These are phyloP conservation scores for Clavariopsis aquatica DNA, from an alignment of 495 filamentous ascomycete species.

Conservation along the genomic window DNA sequence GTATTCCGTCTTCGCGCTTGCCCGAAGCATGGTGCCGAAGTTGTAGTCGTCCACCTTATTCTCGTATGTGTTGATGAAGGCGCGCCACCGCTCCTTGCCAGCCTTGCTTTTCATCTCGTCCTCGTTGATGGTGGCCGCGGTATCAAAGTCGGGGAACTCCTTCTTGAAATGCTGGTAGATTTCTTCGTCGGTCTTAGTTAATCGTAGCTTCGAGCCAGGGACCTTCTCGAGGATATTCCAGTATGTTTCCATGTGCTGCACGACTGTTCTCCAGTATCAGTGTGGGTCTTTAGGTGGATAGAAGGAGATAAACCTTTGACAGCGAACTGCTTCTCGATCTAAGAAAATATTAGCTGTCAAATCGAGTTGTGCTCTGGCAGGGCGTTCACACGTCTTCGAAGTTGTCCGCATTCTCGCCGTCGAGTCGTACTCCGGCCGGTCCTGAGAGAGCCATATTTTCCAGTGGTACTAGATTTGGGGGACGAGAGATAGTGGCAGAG, in stretches of 20 bases:
- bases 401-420: slow-evolving; percentile 72
- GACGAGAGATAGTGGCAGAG: neutral
- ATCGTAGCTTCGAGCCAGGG: slow-evolving; percentile 76
- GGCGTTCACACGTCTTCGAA: slow-evolving; percentile 69
- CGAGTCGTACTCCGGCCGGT: slow-evolving; percentile 52
- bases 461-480: slow-evolving; percentile 13
- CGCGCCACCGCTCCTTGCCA: slow-evolving; percentile 94
- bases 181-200: slow-evolving; percentile 92
- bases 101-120: slow-evolving; percentile 96
- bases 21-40: slow-evolving; percentile 89
- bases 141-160: slow-evolving; percentile 92
- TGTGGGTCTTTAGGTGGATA: neutral
- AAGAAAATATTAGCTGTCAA: neutral
- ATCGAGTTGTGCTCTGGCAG: slow-evolving; percentile 7
- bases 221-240: slow-evolving; percentile 93
- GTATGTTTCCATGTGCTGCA: slow-evolving; percentile 94
- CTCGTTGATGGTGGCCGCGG: slow-evolving; percentile 76
- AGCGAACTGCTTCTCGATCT: slow-evolving; percentile 99
- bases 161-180: slow-evolving; percentile 84
- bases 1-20: slow-evolving; percentile 78
- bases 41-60: slow-evolving; percentile 93
- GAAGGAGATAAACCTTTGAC: slow-evolving; percentile 71
- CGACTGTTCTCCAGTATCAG: slow-evolving; percentile 55
- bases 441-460: slow-evolving; percentile 52
- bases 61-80: slow-evolving; percentile 91